Evolutionary conservation across 2,329 filamentous ascomycete species (phyloP).

Genomic region (Stagonosporopsis vannaccii): DNA sequence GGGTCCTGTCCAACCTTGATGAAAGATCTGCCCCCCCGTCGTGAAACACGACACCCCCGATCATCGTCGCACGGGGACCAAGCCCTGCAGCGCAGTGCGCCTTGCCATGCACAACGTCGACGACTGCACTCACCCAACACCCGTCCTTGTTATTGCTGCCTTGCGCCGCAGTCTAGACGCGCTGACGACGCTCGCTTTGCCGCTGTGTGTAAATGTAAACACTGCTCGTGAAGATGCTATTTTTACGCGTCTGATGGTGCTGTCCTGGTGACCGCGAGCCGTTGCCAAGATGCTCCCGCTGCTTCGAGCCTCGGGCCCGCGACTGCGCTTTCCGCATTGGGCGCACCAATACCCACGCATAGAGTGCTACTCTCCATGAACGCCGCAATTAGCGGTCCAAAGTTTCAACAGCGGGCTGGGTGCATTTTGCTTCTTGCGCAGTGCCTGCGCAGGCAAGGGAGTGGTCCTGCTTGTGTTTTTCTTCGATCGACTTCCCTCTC

Average conservation of each 20-base stretch:
- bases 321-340: neutral
- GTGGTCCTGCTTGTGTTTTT: no score
- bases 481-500: no score
- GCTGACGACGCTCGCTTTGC: no score
- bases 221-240: neutral
- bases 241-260: neutral
- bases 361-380: no score
- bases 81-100: conserved; percentile 17
- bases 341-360: neutral
- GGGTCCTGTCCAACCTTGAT: conserved; percentile 16
- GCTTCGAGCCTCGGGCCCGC: neutral
- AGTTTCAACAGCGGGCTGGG: no score
- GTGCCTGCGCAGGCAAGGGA: no score
- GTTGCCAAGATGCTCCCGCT: conserved; percentile 1
- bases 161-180: no score
- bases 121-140: neutral
- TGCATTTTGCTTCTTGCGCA: no score
- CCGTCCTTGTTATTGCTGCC: neutral
- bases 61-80: conserved; percentile 9
- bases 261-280: conserved; percentile 1
- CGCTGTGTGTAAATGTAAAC: no score
- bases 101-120: conserved; percentile 1
- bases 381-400: no score
- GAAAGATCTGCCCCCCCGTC: conserved; percentile 9
- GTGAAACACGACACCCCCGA: conserved; percentile 26